phyloP scores from a whole-genome alignment of 1,284 basidiomycete genomes.

The Ustilago lituana region DNA sequence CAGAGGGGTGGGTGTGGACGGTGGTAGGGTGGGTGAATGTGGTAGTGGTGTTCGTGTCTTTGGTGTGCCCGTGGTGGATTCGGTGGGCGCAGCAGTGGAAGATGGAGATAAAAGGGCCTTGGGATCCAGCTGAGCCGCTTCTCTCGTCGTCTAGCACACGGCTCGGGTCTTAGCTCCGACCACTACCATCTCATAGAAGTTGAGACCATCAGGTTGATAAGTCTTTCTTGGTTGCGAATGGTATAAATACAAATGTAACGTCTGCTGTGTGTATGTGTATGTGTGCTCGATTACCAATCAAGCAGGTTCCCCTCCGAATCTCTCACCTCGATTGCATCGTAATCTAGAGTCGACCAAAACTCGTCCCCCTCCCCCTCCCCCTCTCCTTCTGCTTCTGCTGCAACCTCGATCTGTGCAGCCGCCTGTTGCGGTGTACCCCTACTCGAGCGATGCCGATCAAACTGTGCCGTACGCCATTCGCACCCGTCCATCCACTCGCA shows the following conservation, averaged over 20 bases:
- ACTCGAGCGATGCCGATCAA: background rate
- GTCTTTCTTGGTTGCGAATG: too few species aligned
- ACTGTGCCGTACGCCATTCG: slow-evolving; percentile 54
- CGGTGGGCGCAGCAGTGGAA: slow-evolving; percentile 55
- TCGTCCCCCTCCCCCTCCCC: slow-evolving; percentile 16
- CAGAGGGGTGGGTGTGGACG: background rate
- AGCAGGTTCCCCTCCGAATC: slow-evolving; percentile 27
- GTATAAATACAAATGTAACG: slow-evolving; percentile 1
- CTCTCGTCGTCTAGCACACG: slow-evolving; percentile 9
- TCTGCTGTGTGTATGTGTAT: too few species aligned
- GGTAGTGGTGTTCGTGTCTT: slow-evolving; percentile 31
- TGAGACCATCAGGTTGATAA: background rate
- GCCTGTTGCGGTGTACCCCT: too few species aligned
- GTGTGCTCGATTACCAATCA: slow-evolving; percentile 37
- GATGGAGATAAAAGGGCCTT: slow-evolving; percentile 54
- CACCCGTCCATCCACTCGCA: slow-evolving; percentile 61
- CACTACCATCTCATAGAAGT: background rate
- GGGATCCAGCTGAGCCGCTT: slow-evolving; percentile 51
- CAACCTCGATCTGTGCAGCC: background rate
- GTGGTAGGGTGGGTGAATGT: slow-evolving; percentile 18
- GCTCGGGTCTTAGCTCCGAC: background rate
- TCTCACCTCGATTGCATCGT: slow-evolving; percentile 10
- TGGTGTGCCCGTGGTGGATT: slow-evolving; percentile 56
- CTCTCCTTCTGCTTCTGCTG: background rate
- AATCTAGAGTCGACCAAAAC: slow-evolving; percentile 35